Evolutionary conservation across 2,329 filamentous ascomycete species (phyloP), one percentile per base, ranked within the genome.

Genomic region (Sporothrix curviconia): DNA sequence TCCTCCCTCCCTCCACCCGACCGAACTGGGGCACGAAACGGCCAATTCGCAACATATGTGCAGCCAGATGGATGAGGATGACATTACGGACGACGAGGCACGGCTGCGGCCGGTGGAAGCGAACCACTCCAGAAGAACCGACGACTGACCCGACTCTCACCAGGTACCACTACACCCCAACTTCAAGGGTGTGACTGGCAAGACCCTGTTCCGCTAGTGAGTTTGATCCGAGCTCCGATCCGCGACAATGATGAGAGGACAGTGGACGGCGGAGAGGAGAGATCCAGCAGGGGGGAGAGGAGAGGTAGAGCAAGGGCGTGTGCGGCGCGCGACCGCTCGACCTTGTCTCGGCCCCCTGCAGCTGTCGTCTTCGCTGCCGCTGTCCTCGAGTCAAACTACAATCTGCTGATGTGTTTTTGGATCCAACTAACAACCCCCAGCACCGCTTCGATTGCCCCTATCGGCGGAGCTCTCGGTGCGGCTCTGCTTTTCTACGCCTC

Each of bases 101-200:
- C 34, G 52, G 40, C 30, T 37, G 24, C 14, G 19, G n/a, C n/a
- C n/a, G n/a, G n/a, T n/a, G n/a, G n/a, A n/a, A n/a, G n/a, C n/a
- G n/a, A n/a, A n/a, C n/a, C n/a, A n/a, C n/a, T n/a, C n/a, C n/a
- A n/a, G 6, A 6, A 34, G 17, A 8, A 40, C 49, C 22, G 19
- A 28, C 5, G 22, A 47, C 53, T 55, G 39, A 55, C 42, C 12
- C 19, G 3, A 19, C 30, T n/a, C 6, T 55, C 53, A 51, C 51
- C 58, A 86, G 84, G 71, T 86, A 85, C 75, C 75, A 77, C 65
- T 76, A 75, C 71, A 79, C 83, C 74, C 78, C 52, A 77, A 85
- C 66, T 55, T 83, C 61, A 70, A 69, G 50, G 81, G 82, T 64
- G 75, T 76, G 69, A 82, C 81, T 39, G 22, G 32, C 50, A 60